These are phyloP conservation scores for Leccinum subgranulosum DNA, from an alignment of 768 basidiomycete genomes.

Conservation along the genomic window DNA sequence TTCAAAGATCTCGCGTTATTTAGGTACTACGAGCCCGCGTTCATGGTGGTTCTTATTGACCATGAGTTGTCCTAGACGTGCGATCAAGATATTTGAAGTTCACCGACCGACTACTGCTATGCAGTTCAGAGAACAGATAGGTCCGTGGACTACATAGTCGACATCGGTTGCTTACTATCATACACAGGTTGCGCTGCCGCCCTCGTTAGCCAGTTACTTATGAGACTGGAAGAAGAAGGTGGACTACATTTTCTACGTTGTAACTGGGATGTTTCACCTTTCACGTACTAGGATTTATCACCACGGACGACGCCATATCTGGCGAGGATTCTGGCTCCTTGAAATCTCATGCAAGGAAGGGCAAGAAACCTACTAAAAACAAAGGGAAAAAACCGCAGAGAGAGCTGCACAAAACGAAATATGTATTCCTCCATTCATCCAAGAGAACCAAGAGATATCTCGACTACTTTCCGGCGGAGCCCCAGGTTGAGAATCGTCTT, in stretches of 20 bases:
- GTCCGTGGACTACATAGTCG: constrained; percentile 35
- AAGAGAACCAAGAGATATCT: constrained; percentile 46
- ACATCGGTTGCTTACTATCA: constrained; percentile 7
- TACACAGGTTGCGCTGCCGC: constrained; percentile 48
- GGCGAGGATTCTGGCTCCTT: constrained; percentile 47
- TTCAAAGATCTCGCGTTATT: constrained; percentile 70
- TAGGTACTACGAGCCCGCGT: constrained; percentile 41
- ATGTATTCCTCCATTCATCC: constrained; percentile 52
- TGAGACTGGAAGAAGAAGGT: constrained; percentile 73
- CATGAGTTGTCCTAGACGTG: constrained; percentile 42
- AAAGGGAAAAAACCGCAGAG: constrained; percentile 44
- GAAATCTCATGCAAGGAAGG: constrained; percentile 36
- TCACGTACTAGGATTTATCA: constrained; percentile 52
- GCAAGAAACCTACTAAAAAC: constrained; percentile 40
- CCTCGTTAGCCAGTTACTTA: constrained; percentile 61
- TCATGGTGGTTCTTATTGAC: background rate
- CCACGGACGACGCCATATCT: constrained; percentile 43
- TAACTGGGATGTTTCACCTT: constrained; percentile 7
- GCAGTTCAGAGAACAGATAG: constrained; percentile 59
- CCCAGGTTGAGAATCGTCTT: constrained; percentile 55
- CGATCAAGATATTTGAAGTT: constrained; percentile 65
- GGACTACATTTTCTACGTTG: background rate
- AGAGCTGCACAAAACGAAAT: constrained; percentile 54
- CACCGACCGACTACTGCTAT: constrained; percentile 40
- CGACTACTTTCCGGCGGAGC: constrained; percentile 68